Base-by-base conservation (phyloP, 345 rosid genomes). In the Atalantia buxifolia region DNA sequence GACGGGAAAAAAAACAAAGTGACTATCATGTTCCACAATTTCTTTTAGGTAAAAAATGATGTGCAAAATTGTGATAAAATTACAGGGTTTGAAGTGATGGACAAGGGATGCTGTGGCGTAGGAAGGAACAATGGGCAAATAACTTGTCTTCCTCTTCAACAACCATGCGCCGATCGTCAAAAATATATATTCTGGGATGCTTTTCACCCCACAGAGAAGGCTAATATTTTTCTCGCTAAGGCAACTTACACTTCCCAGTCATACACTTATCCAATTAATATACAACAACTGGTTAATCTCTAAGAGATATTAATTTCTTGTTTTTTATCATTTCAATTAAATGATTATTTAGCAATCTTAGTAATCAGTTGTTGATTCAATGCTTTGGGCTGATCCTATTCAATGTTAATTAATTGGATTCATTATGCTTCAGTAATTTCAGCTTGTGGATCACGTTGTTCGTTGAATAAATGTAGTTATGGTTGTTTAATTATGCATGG, bases 121-220 rank as follows among this genome's bases (percentile, higher is more conserved):
- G 98, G 98, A 71, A 88, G 87, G 83, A 93, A 95, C 90, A 95
- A 93, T 71, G 98, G 98, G 79, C 96, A 90, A 77, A 85, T 93
- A 84, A 95, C 98, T 0, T 95, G 98, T 83, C 87, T 93, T 66
- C 99, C 99, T 7, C 85, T 93, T 57, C 96, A 92, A 70, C 88
- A 81, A 66, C 81, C 93, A 4, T 93, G 98, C 59, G 22, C 66
- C 12, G 86, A 95, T 81, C 85, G 98, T 27, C 81, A 79, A 12
- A 95, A 88, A 79, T 95, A 92, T 85, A 80, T 95, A 42, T 95
- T 91, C 18, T 95, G 98, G 98, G 98, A 93, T 67, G 98, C 98
- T 19, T 95, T 95, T 75, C 98, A 95, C 78, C 98, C 95, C 5
- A 93, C 98, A 0, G 98, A 95, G 74, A 21, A 69, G 2, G 94